These are phyloP conservation scores for Neoarthrinium moseri DNA, from an alignment of 2,329 filamentous ascomycete genomes.

Conservation along the genomic window DNA sequence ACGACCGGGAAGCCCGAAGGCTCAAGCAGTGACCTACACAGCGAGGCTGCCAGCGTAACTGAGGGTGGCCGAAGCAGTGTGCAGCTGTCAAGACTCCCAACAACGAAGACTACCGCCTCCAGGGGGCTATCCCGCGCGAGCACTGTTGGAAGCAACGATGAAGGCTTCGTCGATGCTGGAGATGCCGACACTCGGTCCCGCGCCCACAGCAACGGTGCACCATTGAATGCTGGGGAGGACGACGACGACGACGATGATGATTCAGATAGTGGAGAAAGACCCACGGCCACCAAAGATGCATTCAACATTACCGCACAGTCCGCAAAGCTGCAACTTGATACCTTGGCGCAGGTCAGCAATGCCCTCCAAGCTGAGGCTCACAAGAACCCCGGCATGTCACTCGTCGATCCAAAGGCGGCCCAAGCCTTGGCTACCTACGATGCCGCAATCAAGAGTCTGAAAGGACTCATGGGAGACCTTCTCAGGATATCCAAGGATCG, in stretches of 20 bases:
- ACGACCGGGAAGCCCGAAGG: conserved; percentile 42
- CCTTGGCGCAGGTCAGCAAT: conserved; percentile 81
- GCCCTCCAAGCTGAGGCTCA: conserved; percentile 72
- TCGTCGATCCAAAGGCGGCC: conserved; percentile 74
- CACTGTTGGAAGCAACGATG: conserved; percentile 48
- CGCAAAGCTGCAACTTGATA: conserved; percentile 86
- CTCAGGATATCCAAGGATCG: conserved; percentile 91
- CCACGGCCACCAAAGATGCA: conserved; percentile 80
- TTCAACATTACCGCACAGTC: conserved; percentile 98
- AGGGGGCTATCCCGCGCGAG: conserved; percentile 38
- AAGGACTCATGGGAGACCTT: conserved; percentile 79
- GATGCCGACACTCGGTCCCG: conserved; percentile 42
- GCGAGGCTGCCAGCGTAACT: conserved; percentile 51
- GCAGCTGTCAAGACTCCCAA: conserved; percentile 40
- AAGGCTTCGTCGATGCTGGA: conserved; percentile 48
- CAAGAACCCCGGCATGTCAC: conserved; percentile 66
- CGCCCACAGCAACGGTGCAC: conserved; percentile 32
- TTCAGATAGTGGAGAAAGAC: conserved; percentile 72
- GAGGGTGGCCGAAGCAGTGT: conserved; percentile 43
- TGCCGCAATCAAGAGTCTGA: conserved; percentile 82
- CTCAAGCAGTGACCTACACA: conserved; percentile 44
- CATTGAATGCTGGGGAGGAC: conserved; percentile 35
- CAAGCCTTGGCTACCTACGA: conserved; percentile 86
- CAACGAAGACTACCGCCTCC: conserved; percentile 25
- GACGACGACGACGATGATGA: conserved; percentile 67